Evolutionary conservation across 2,329 filamentous ascomycete genomes (phyloP), one percentile per base, ranked within the genome.

Genomic region (Penicillium sp.): DNA sequence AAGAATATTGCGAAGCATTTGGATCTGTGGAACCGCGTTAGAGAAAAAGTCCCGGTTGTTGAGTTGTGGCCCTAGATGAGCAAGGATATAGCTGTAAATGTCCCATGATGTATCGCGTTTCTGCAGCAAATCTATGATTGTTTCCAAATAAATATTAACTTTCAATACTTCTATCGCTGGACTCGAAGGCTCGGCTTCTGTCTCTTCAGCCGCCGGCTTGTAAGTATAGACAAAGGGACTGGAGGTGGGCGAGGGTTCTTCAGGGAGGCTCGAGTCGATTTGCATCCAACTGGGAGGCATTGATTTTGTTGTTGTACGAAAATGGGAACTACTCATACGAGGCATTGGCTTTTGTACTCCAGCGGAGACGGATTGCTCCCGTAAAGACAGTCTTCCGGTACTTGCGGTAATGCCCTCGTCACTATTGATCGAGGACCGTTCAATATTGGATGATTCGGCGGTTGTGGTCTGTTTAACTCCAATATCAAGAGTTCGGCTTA

Each of bases 11-110:
- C 93, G 84, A 14, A 97, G 77, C 60, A 87, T 83, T 64, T 88
- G 86, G 55, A 99, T 83, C 59, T 95, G 86, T 2, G 84, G 80
- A 38, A 90, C 84, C 5, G 90, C 85, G 53, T 82, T 85, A 59
- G 81, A 81, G 69, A 97, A 97, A 14, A 97, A 79, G 12, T 90
- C 87, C 66, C 94, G 91, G 64, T 99, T 99, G 70, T 87, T 89
- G 21, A 99, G 79, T 65, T 97, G 93, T 26, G 90, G 88, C 1
- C 91, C 89, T 9, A 97, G 77, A 70, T 96, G 90, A 5, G 91
- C 89, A 28, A 99, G 78, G 18, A 93, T 83, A 68, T 93, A 97
- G 71, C 90, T 93, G 77, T 96, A 96, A 1, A 96, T 79, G 68
- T 97, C 91, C 92, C 93, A 97, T 60, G 94, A 87, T 48, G 84